phyloP scores from a whole-genome alignment of 352 stramenopile species.

The Poterioochromonas sp. region DNA sequence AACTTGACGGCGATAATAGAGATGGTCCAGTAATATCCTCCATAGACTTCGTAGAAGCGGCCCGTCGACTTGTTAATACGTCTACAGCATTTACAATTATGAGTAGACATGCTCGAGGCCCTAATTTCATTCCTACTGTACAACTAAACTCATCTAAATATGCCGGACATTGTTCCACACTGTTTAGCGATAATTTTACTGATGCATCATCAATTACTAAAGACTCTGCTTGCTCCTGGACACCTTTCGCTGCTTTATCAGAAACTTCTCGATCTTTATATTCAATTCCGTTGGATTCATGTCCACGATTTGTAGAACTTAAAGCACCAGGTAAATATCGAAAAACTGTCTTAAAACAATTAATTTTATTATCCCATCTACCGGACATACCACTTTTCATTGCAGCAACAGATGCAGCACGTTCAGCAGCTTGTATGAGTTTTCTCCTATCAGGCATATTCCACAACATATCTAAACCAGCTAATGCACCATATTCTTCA shows the following conservation, averaged over 20 bases:
- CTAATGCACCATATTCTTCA: neutral
- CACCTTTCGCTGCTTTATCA: neutral
- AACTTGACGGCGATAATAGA: no score
- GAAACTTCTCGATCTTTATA: neutral
- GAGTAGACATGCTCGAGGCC: neutral
- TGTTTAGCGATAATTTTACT: neutral
- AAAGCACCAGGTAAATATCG: constrained; percentile 26
- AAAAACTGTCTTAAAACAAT: constrained; percentile 20
- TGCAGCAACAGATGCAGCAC: neutral
- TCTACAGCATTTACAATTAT: constrained; percentile 4
- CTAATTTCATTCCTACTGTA: constrained; percentile 2
- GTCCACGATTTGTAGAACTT: neutral
- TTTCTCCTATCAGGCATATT: constrained; percentile 21
- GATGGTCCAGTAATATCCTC: no score
- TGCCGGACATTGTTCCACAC: neutral
- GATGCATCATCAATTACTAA: neutral
- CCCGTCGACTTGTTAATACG: neutral
- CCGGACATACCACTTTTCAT: neutral
- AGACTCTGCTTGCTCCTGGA: neutral
- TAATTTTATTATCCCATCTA: constrained; percentile 21
- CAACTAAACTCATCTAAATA: neutral
- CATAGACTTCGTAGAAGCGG: neutral
- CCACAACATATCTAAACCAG: constrained; percentile 17
- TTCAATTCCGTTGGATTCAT: neutral
- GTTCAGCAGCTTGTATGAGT: constrained; percentile 11